Evolutionary conservation across 352 stramenopile species (phyloP), one percentile per base, ranked within the genome.

Genomic region (Phytophthora palmivora): DNA sequence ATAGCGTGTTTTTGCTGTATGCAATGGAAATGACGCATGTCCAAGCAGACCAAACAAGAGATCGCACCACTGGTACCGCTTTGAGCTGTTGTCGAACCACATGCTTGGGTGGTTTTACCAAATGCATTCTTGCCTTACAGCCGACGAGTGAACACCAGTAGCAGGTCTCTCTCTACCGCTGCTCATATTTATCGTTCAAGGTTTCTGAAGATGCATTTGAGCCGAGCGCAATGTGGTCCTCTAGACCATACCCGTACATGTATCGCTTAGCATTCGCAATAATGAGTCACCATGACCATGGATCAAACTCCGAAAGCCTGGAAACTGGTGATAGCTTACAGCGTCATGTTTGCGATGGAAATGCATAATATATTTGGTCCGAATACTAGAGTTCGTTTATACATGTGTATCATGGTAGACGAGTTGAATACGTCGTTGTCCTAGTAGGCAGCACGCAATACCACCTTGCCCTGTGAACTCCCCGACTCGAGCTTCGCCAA

Each of bases 381-480:
- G 28, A 41, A 52, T 24, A 24, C 10, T 38, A 10, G 14, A 22
- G 15, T 44, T 60, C 3, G 16, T 15, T 32, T 12, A 41, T 58
- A 50, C 47, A 48, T 59, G 28, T 16, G 26, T 37, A 30, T 6
- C n/a, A 24, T 48, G 11, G 9, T 39, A 39, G 1, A 33, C 4
- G 12, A 28, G 4, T 15, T 11, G 63, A 64, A 18, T n/a, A n/a
- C n/a, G n/a, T n/a, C n/a, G n/a, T n/a, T n/a, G n/a, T n/a, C n/a
- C 12, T 58, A 57, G 15, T 46, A 57, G 28, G 22, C 42, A 26
- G 82, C 70, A 24, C 67, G 66, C 11, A 87, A 59, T n/a, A 86
- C 70, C 37, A 88, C 79, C 62, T 88, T 88, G 44, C 79, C 76
- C 39, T 72, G 73, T 3, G 63, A 61, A 15, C 60, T 67, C 48